Evolutionary conservation across 2,329 filamentous ascomycete genomes (phyloP), one percentile per base, ranked within the genome.

Genomic region (Hymenoscyphus repandus): DNA sequence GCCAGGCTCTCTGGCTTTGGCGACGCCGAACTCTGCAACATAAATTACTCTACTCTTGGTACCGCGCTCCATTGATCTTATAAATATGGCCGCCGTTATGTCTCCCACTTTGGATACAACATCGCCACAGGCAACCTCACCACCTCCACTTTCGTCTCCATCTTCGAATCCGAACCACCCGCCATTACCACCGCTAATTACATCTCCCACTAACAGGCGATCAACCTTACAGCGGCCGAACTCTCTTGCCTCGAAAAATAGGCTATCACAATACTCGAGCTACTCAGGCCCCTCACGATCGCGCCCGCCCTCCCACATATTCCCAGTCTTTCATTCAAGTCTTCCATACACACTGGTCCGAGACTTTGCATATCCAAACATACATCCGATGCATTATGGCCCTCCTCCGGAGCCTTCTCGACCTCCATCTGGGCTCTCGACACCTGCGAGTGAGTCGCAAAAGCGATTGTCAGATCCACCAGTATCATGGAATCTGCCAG

Each of bases 301-400:
- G 57, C 83, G 90, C 54, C 89, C 90, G 17, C 78, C 78, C 50
- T 95, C 90, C n/a, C 80, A 87, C 64, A 78, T 88, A 56, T 92
- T 93, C 64, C 87, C 90, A 13, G 75, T 86, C 62, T 93, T 90
- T 69, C 86, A 90, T 62, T 93, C 90, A 52, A 95, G 84, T 66
- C 79, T 96, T 15, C 71, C 88, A 6, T 96, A 96, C 68, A 84
- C 90, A n/a, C 76, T 89, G 40, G 91, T 99, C 58, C 86, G 93
- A 64, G 93, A 99, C 75, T 99, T 97, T 72, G 93, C 93, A 60
- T 99, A 97, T 67, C 83, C 89, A 31, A 67, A 80, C 22, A 77
- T 79, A 49, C 88, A 97, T 68, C 90, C 89, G 39, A 77, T 96
- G 69, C 93, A 97, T 73, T 96, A 96, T 75, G 93, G 93, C 1